Evolutionary conservation across 2,329 filamentous ascomycete species (phyloP).

Genomic region (Escovopsis weberi): DNA sequence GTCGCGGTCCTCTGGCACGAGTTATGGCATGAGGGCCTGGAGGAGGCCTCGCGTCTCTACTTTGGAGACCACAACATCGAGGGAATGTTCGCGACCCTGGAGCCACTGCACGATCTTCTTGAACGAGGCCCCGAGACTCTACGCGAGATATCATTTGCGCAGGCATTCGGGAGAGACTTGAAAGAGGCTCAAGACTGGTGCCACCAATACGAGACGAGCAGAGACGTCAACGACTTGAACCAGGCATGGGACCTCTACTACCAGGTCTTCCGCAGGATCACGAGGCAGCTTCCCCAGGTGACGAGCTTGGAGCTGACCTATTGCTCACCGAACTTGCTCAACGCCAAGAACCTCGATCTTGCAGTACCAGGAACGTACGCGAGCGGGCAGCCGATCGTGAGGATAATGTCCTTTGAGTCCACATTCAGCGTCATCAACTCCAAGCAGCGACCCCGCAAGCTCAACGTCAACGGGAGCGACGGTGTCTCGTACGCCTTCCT

Average conservation of each 20-base stretch:
- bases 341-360: conserved; percentile 72
- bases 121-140: conserved; percentile 86
- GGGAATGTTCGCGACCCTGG: conserved; percentile 87
- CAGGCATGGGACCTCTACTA: conserved; percentile 99
- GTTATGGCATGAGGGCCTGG: conserved; percentile 94
- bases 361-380: conserved; percentile 93
- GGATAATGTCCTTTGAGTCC: conserved; percentile 79
- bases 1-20: conserved; percentile 98
- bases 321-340: conserved; percentile 85
- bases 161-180: conserved; percentile 90
- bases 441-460: conserved; percentile 86
- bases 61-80: conserved; percentile 97
- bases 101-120: conserved; percentile 80
- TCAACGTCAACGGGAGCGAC: conserved; percentile 79
- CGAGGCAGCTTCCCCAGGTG: conserved; percentile 80
- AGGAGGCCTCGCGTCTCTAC: conserved; percentile 91
- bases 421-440: conserved; percentile 88
- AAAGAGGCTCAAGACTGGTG: conserved; percentile 95
- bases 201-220: conserved; percentile 74
- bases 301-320: conserved; percentile 90
- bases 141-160: conserved; percentile 90
- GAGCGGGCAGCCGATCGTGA: conserved; percentile 62
- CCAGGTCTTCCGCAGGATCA: conserved; percentile 92
- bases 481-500: conserved; percentile 76
- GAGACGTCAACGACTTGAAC: conserved; percentile 86